phyloP scores from a whole-genome alignment of 176 grass and related monocot species.

The Zea luxurians region DNA sequence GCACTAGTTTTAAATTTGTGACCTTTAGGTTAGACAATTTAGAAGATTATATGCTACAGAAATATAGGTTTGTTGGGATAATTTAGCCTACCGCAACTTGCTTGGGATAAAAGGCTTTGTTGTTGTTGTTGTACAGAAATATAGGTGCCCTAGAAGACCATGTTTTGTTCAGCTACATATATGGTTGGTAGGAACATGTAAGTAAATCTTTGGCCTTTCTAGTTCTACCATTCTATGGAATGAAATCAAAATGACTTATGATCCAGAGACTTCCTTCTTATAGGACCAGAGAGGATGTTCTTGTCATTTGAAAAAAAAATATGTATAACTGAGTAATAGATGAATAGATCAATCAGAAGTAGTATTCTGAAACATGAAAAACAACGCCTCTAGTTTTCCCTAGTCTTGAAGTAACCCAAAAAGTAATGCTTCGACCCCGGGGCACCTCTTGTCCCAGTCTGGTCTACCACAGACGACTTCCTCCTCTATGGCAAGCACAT shows the following conservation, averaged over 20 bases:
- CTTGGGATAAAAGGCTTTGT: too few relatives aligned
- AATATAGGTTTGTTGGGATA: too few relatives aligned
- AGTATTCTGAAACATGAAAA: not conserved
- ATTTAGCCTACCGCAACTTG: too few relatives aligned
- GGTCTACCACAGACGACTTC: too few relatives aligned
- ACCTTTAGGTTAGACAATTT: not conserved
- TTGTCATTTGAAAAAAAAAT: not conserved
- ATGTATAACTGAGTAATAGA: not conserved
- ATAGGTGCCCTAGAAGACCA: not conserved
- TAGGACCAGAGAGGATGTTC: not conserved
- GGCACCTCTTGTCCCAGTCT: too few relatives aligned
- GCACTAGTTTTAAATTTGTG: not conserved
- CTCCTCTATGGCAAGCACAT: slow-evolving; percentile 28
- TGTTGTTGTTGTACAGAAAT: too few relatives aligned
- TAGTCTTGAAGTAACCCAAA: not conserved
- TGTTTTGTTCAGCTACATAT: not conserved
- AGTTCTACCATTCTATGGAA: not conserved
- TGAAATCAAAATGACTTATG: not conserved
- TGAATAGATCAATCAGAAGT: not conserved
- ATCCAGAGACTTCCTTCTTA: not conserved
- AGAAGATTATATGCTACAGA: not conserved
- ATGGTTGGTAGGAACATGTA: not conserved
- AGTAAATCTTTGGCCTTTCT: not conserved
- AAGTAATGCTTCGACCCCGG: not conserved
- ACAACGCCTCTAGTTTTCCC: not conserved